Evolutionary conservation across 352 stramenopile species (phyloP).

Genomic region (Stephanocyclus meneghinianus): DNA sequence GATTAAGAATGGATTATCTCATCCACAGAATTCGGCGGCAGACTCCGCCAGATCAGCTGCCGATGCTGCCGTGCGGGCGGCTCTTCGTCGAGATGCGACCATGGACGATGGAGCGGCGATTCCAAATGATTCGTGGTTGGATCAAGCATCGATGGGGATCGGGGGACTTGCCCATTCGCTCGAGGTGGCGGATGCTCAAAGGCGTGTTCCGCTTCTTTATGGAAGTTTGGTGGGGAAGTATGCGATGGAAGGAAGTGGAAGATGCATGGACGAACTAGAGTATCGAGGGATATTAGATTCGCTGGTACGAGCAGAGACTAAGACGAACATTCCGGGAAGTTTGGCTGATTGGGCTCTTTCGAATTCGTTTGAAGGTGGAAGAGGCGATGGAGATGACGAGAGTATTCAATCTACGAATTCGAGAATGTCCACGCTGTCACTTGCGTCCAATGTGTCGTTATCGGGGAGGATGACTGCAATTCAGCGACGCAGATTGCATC

Average conservation of each 20-base stretch:
- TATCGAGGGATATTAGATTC: constrained; percentile 42
- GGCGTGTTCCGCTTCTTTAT: constrained; percentile 15
- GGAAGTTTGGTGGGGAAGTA: constrained; percentile 12
- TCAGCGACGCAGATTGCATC: constrained; percentile 43
- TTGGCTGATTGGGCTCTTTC: constrained; percentile 9
- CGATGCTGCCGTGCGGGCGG: constrained; percentile 25
- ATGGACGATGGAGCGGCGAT: constrained; percentile 47
- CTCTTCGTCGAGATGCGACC: constrained; percentile 26
- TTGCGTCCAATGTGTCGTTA: constrained; percentile 14
- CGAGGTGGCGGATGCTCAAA: constrained; percentile 13
- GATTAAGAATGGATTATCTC: constrained; percentile 5
- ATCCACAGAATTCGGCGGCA: neutral
- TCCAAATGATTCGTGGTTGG: constrained; percentile 48
- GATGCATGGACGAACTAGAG: constrained; percentile 34
- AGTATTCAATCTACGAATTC: constrained; percentile 40
- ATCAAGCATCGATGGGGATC: constrained; percentile 41
- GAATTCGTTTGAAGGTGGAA: neutral
- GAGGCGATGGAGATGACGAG: constrained; percentile 37
- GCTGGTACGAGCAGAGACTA: neutral
- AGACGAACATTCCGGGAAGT: constrained; percentile 3
- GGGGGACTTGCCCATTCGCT: constrained; percentile 9
- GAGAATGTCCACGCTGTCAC: constrained; percentile 32
- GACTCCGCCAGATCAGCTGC: constrained; percentile 25
- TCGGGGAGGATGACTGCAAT: constrained; percentile 38
- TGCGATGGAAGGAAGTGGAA: constrained; percentile 9